Evolutionary conservation across 2,329 filamentous ascomycete genomes (phyloP), one percentile per base, ranked within the genome.

Genomic region (Podosphaera aphanis): DNA sequence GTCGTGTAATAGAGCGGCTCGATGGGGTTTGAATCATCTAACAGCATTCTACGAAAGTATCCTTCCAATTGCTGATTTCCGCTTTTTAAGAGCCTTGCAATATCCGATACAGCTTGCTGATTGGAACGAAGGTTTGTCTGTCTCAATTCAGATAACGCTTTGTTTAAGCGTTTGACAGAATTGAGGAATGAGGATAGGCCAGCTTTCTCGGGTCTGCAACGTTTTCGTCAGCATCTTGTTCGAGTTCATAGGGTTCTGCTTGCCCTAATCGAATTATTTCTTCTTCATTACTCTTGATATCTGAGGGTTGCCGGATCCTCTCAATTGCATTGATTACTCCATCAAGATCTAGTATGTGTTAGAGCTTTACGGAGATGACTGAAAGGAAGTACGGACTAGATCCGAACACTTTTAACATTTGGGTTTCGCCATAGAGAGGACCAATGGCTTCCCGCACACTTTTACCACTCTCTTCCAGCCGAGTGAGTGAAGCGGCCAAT

Each of bases 1-100:
- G 85, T 94, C 55, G 94, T 79, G 58, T 79, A 94, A 61, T 93
- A 83, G 39, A 98, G 66, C 6, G 90, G 86, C 58, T 98, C 90
- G 43, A 95, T 72, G 2, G 81, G 74, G 44, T 74, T 73, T 13
- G 83, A 79, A 35, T 86, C 83, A 53, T 93, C 82, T 50, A 71
- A 73, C 39, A 98, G 65, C 45, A 85, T 69, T 48, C 79, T 77
- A 50, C 85, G 74, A 58, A 94, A 93, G 46, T 88, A 72, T 47
- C 76, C 76, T 61, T 95, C 85, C 27, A 98, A 68, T 59, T 92
- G 84, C 11, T 74, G 73, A 52, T 81, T 85, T 20, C 85, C 90
- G 3, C 75, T 73, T 55, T 78, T 81, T 49, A 94, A 67, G 31
- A 98, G 68, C 8, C 76, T 72, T 46, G 74, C 79, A 46, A 93